Percentiles rank a stretch among this genome's conserved stretches.
Evolutionary conservation across 1,284 basidiomycete genomes (phyloP).

Genomic region (Ustilago hordei): DNA sequence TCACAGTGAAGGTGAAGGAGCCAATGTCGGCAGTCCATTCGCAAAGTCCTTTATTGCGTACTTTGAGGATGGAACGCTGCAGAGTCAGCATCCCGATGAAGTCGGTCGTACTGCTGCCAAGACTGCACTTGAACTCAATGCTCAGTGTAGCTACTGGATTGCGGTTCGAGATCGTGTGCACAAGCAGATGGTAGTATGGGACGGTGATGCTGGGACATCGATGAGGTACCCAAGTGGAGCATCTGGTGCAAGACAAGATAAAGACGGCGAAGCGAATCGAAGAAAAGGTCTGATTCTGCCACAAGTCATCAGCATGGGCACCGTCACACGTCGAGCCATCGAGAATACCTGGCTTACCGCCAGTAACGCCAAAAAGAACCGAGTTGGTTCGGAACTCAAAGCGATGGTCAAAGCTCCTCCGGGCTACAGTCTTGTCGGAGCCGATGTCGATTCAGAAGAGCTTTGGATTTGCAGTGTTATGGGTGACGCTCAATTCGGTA

Average conservation of each 20-base stretch:
- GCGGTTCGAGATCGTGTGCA: conserved; percentile 89
- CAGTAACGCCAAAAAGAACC: conserved; percentile 96
- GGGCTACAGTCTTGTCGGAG: conserved; percentile 94
- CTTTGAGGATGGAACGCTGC: conserved; percentile 79
- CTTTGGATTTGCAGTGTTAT: conserved; percentile 99
- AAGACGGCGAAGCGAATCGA: conserved; percentile 65
- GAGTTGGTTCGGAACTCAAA: conserved; percentile 96
- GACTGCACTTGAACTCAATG: conserved; percentile 90
- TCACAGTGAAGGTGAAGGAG: conserved; percentile 92
- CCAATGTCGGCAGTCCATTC: conserved; percentile 93
- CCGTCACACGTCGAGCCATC: conserved; percentile 94
- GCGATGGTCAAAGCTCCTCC: conserved; percentile 94
- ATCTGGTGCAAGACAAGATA: conserved; percentile 48
- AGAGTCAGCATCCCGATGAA: conserved; percentile 66
- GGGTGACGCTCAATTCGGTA: conserved; percentile 97
- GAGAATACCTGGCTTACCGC: conserved; percentile 99
- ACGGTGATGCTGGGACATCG: conserved; percentile 72
- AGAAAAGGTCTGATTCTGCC: conserved; percentile 93
- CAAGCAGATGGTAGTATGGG: conserved; percentile 94
- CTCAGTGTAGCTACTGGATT: conserved; percentile 98
- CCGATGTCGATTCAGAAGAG: conserved; percentile 98
- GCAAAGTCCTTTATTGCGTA: conserved; percentile 89
- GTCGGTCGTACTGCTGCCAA: conserved; percentile 79
- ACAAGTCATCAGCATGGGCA: conserved; percentile 97
- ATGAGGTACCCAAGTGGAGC: conserved; percentile 67